Conservation (phyloP, 768 basidiomycete genomes). For the Boletus sensibilis region DNA sequence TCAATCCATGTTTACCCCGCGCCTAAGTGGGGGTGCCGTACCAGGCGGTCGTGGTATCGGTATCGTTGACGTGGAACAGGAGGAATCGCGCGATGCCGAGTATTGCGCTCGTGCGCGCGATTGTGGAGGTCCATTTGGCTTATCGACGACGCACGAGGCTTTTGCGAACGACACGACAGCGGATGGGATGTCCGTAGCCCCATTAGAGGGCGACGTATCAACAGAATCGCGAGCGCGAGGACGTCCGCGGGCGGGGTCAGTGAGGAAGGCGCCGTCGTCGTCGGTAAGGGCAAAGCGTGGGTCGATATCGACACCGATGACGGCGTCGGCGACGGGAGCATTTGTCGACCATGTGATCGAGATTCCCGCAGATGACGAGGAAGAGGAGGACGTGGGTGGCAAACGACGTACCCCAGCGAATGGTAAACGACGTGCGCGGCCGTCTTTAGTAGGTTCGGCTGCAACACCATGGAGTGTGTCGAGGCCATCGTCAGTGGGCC, state of each 20-base stretch:
- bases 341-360: constrained; percentile 26
- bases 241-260: constrained; percentile 7
- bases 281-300: neutral
- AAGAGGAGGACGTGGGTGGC: neutral
- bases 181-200: constrained; percentile 1
- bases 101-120: constrained; percentile 2
- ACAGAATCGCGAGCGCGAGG: neutral
- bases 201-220: neutral
- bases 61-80: constrained; percentile 19
- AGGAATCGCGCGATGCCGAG: constrained; percentile 21
- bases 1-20: constrained; percentile 1
- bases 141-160: neutral
- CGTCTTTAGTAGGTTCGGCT: neutral
- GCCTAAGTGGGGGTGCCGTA: constrained; percentile 26
- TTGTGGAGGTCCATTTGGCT: too few relatives aligned
- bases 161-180: neutral
- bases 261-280: constrained; percentile 11
- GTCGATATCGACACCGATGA: neutral
- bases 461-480: neutral
- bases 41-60: constrained; percentile 31
- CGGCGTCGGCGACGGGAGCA: constrained; percentile 4
- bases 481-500: constrained; percentile 1
- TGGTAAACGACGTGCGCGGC: neutral
- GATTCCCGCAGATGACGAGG: constrained; percentile 19
- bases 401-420: neutral